A percentile compares a stretch with the other conserved stretches of the same genome.
Conservation (phyloP, 1,139 yeast species). For the Saccharomyces hybrid region DNA sequence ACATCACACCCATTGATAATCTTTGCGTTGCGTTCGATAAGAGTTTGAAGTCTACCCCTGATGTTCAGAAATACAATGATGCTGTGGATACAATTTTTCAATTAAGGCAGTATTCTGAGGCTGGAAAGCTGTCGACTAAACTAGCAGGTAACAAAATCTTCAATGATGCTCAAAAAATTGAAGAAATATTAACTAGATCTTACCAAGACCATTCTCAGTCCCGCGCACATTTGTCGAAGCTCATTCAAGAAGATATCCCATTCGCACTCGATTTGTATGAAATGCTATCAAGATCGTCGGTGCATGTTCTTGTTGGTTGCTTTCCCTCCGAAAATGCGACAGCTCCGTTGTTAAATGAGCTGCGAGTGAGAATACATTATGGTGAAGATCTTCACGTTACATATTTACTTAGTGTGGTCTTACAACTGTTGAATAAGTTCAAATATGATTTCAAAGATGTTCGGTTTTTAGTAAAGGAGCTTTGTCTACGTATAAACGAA, state of each 20-base stretch:
- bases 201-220: constrained; percentile 26
- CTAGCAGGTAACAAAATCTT: constrained; percentile 1
- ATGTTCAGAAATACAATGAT: constrained; percentile 3
- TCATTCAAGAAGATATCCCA: constrained; percentile 12
- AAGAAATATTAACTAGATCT: constrained; percentile 20
- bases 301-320: constrained; percentile 21
- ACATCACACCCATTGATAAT: neutral
- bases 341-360: constrained; percentile 14
- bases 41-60: constrained; percentile 3
- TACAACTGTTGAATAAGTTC: constrained; percentile 22
- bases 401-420: constrained; percentile 16
- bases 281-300: constrained; percentile 12
- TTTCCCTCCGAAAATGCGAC: constrained; percentile 17
- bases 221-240: constrained; percentile 11
- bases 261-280: constrained; percentile 19
- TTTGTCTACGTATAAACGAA: constrained; percentile 18
- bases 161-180: constrained; percentile 8
- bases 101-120: neutral
- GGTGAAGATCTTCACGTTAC: constrained; percentile 17
- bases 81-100: constrained; percentile 5
- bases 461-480: constrained; percentile 19
- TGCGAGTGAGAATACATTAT: constrained; percentile 16
- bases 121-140: neutral
- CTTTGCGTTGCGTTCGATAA: constrained; percentile 1
- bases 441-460: constrained; percentile 18